Base-by-base conservation (phyloP, 2,329 filamentous ascomycete genomes). In the Botrytis aclada region DNA sequence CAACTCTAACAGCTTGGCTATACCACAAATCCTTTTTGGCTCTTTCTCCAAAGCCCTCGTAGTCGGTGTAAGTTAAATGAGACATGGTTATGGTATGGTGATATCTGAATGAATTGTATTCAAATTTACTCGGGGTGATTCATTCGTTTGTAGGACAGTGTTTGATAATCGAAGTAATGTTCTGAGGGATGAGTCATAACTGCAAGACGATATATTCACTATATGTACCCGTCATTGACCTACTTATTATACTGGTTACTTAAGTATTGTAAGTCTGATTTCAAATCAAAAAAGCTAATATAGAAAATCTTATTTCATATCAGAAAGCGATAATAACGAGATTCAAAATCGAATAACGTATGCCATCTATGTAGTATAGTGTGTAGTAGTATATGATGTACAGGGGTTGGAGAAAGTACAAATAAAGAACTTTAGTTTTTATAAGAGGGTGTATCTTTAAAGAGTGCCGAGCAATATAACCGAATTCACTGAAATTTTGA, bases 1-100 rank as follows among this genome's bases (percentile, higher is more conserved):
- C 85, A 16, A 87, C 78, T 1, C 85, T 83, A 22, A 86, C 84
- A 2, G 85, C 84, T 73, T 87, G 86, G 75, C 79, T 84, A 78
- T 87, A 87, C 41, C 60, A 51, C 14, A 47, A 37, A 39, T 66
- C 54, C 9, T 43, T 8, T 45, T 65, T 54, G 6, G 25, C n/a
- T 14, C 34, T 58, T 54, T 60, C 25, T 7, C 66, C 51, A 20
- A 32, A 32, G 20, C n/a, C 54, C 12, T 29, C 47, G 16, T 69
- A 69, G 25, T 37, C 32, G 18, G 18, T 60, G 39, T 45, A 69
- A 20, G 18, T 39, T 7, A 60, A 58, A 56, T 69, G 66, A 32
- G 51, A 34, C 54, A 60, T 69, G 62, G 4, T 34, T 34, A 3
- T 62, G 8, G 14, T 41, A 62, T 62, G 25, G 37, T 25, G 25